These are phyloP conservation scores for Favolaschia claudopus DNA, from an alignment of 768 basidiomycete genomes.

Conservation along the genomic window DNA sequence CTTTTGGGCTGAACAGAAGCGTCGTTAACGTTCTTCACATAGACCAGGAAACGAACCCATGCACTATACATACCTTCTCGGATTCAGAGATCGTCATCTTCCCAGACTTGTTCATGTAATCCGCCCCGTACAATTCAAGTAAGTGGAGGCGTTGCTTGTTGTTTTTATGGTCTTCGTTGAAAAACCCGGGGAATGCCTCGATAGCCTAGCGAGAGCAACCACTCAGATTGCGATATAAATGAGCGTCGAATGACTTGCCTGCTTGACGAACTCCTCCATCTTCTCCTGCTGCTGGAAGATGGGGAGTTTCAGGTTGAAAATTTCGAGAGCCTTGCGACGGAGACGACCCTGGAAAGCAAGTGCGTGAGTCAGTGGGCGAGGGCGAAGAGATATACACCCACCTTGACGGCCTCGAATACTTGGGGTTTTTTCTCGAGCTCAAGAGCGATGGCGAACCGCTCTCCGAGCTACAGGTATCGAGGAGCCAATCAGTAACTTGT, in stretches of 20 bases:
- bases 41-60: no score
- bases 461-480: background rate
- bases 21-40: no score
- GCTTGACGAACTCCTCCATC: background rate
- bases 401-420: background rate
- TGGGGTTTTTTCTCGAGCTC: background rate
- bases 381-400: background rate
- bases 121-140: background rate
- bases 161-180: background rate
- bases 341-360: background rate
- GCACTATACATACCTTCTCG: background rate
- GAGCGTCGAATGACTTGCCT: background rate
- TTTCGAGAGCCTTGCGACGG: background rate
- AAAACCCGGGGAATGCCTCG: background rate
- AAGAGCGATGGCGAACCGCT: slow-evolving; percentile 1
- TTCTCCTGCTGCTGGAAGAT: slow-evolving; percentile 1
- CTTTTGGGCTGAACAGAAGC: no score
- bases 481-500: background rate
- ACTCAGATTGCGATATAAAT: no score
- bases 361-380: background rate
- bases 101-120: slow-evolving; percentile 10
- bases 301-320: slow-evolving; percentile 1
- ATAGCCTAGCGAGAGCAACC: no score
- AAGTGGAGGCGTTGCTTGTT: background rate
- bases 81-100: background rate